Base-by-base conservation (phyloP, 257 asterid species). In the Solanum neorickii region DNA sequence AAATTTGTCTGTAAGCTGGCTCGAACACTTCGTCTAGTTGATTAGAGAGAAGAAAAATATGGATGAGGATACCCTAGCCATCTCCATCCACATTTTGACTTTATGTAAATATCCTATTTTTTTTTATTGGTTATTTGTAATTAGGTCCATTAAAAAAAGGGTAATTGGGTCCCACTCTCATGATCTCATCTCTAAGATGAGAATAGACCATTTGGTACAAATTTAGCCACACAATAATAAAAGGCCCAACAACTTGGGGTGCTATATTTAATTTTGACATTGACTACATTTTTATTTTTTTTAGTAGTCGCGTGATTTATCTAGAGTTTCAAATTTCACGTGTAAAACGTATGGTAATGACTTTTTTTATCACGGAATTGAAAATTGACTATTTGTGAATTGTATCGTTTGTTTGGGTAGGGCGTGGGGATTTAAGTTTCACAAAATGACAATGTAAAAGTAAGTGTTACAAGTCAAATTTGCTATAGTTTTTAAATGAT, bases 1-100 rank as follows among this genome's bases (percentile, higher is more conserved):
- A 21, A 37, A 12, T 0, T 0, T 13, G 0, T 14, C 0, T 0
- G 0, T 3, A 9, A 78, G 66, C 10, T 15, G 9, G 1, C 10
- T 46, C 25, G 18, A 9, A 78, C 3, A 15, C 10, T 5, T 5
- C 0, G 2, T 9, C 25, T 15, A 9, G 16, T 27, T 4, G 7
- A 25, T n/a, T 14, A 5, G 41, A 44, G 8, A 27, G 5, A 77
- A 44, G 23, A 13, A 13, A 13, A 42, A 76, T 42, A 42, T 75
- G 83, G 83, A 1, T 7, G 37, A 42, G 39, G 84, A 15, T 23
- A 1, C 25, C 2, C 10, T 9, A 46, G 42, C 84, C 66, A 46
- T 27, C 84, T 27, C 27, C 20, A 78, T 78, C 84, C 66, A 78
- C 47, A 78, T 78, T 25, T 77, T 44, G 39, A 77, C 62, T 44